Evolutionary conservation across 78 protist species (phyloP).

Genomic region (Trichosphaerium sp.): DNA sequence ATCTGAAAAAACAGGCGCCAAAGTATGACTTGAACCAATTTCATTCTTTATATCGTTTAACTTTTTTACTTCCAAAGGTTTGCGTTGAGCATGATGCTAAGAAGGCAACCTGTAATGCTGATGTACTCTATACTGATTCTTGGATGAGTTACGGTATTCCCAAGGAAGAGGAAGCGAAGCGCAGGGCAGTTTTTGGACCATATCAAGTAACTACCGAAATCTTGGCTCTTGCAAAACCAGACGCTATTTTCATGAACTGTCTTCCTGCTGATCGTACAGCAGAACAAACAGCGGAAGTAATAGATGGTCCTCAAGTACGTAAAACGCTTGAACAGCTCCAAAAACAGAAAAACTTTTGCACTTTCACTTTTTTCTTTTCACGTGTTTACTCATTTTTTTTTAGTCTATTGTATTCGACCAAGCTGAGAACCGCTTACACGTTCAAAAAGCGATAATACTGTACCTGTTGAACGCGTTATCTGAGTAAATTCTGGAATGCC

Average conservation of each 20-base stretch:
- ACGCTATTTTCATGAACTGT: constrained; percentile 69
- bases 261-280: constrained; percentile 58
- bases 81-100: background rate
- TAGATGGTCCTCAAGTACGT: constrained; percentile 65
- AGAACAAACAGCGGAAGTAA: constrained; percentile 67
- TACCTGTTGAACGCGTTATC: too few relatives aligned
- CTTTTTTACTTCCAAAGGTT: too few relatives aligned
- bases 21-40: too few relatives aligned
- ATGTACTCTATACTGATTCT: constrained; percentile 54
- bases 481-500: too few relatives aligned
- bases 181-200: constrained; percentile 24
- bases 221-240: constrained; percentile 27
- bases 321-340: too few relatives aligned
- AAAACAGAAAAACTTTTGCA: too few relatives aligned
- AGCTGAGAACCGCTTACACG: constrained; percentile 68
- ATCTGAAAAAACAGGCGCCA: constrained; percentile 10
- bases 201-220: constrained; percentile 40
- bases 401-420: constrained; percentile 40
- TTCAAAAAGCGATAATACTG: constrained; percentile 47
- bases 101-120: constrained; percentile 42
- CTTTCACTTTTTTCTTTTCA: too few relatives aligned
- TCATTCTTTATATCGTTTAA: too few relatives aligned
- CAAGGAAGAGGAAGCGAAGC: constrained; percentile 3
- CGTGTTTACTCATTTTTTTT: too few relatives aligned
- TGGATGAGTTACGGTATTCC: constrained; percentile 69